Evolutionary conservation across 2,329 filamentous ascomycete genomes (phyloP), one percentile per base, ranked within the genome.

Genomic region (Scedosporium boydii): DNA sequence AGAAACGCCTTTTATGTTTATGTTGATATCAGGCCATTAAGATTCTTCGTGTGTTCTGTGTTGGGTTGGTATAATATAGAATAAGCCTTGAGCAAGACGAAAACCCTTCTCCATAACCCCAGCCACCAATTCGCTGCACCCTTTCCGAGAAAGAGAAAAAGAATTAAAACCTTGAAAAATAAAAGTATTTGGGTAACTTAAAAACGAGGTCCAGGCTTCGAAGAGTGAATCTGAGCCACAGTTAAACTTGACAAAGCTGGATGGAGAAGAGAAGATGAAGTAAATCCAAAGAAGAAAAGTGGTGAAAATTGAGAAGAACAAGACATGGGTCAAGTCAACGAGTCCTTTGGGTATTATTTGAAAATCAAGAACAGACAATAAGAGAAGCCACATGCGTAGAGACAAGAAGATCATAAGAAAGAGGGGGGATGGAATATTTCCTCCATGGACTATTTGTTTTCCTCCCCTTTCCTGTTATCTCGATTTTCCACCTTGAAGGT

Each of bases 121-220:
- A 46, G 42, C 42, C 42, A 46, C n/a, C 42, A 46, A 14, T 46
- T 46, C 10, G 4, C 42, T 46, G 42, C 42, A 46, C 4, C 42
- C 42, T 3, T 29, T 29, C 27, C 42, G 12, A 23, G 55, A 41
- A 63, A 59, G 59, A 60, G 27, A 60, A 60, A 48, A 58, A 41
- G 12, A 58, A 18, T 56, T 46, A 14, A 4, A 4, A 6, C 9
- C 14, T 46, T 14, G 9, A 6, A 14, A 14, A 46, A 46, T 18
- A 46, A 18, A 46, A 46, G 42, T 46, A 46, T 46, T 46, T 46
- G 14, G 42, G 42, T 46, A 6, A 29, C 6, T 29, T 29, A 29
- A 29, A 46, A 46, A 14, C 42, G 42, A 46, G 42, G 3, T 46
- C 42, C 42, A 46, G 4, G 42, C 42, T 14, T 46, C n/a, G 42